These are phyloP conservation scores for Deuterostichococcus epilithicus DNA, from an alignment of 139 green algal genomes.

Conservation along the genomic window DNA sequence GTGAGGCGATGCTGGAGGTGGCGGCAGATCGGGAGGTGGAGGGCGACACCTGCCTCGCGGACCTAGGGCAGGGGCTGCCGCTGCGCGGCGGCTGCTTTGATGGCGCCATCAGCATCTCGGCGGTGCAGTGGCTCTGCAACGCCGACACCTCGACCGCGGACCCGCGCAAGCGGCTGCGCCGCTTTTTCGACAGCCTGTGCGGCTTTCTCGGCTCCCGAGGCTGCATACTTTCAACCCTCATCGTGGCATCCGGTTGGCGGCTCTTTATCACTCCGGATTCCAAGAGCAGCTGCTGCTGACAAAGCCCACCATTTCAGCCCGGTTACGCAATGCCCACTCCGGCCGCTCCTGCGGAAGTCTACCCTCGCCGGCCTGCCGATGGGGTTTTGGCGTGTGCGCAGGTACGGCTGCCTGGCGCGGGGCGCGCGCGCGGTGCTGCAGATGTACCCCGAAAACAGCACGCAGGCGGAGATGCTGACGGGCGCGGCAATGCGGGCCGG, in stretches of 20 bases:
- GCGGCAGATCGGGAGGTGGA: constrained; percentile 68
- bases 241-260: too few relatives aligned
- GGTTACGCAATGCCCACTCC: too few relatives aligned
- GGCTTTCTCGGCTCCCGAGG: too few relatives aligned
- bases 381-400: too few relatives aligned
- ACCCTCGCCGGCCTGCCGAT: too few relatives aligned
- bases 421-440: constrained; percentile 84
- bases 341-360: too few relatives aligned
- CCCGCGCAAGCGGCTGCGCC: constrained; percentile 70
- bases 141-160: constrained; percentile 77
- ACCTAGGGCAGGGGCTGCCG: constrained; percentile 82
- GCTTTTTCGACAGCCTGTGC: constrained; percentile 83
- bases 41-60: constrained; percentile 70
- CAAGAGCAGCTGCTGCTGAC: too few relatives aligned
- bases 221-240: too few relatives aligned
- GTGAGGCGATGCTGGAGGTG: constrained; percentile 74
- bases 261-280: too few relatives aligned
- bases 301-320: too few relatives aligned
- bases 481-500: constrained; percentile 85
- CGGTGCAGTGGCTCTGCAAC: constrained; percentile 95
- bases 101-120: constrained; percentile 75
- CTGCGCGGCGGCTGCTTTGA: constrained; percentile 68
- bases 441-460: constrained; percentile 80
- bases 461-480: constrained; percentile 90
- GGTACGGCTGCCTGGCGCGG: constrained; percentile 71